A percentile compares a stretch with the other conserved stretches of the same genome.
Evolutionary conservation across 2,329 filamentous ascomycete genomes (phyloP).

Genomic region (Verticillium nubilum): DNA sequence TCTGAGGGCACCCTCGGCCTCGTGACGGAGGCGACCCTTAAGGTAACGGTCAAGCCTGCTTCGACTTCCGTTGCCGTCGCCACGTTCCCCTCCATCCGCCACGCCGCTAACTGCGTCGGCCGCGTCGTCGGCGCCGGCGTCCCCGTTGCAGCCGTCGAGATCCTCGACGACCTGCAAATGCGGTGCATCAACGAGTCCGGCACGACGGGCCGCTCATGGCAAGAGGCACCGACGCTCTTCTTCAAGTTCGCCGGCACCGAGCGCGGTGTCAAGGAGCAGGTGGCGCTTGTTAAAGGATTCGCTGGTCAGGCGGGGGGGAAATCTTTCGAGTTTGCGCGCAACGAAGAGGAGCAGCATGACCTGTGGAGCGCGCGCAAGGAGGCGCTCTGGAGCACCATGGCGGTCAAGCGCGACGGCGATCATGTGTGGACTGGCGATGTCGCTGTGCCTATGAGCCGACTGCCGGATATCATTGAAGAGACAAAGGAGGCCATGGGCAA

Average conservation of each 20-base stretch:
- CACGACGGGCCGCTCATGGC: constrained; percentile 61
- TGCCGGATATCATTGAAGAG: constrained; percentile 73
- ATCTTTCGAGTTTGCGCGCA: constrained; percentile 73
- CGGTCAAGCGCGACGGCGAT: constrained; percentile 58
- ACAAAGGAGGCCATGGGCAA: constrained; percentile 45
- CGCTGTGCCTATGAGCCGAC: constrained; percentile 69
- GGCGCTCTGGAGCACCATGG: constrained; percentile 75
- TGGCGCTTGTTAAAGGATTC: constrained; percentile 59
- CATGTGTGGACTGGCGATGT: constrained; percentile 84
- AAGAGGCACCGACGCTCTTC: constrained; percentile 70
- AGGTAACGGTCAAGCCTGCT: constrained; percentile 75
- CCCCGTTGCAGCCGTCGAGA: constrained; percentile 85
- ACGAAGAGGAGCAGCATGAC: constrained; percentile 64
- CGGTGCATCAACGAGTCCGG: constrained; percentile 60
- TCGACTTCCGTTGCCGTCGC: constrained; percentile 76
- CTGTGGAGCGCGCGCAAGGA: constrained; percentile 83
- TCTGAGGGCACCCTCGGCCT: constrained; percentile 88
- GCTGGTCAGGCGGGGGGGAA: constrained; percentile 57
- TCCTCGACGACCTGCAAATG: constrained; percentile 91
- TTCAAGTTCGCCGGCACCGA: constrained; percentile 78
- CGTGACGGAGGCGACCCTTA: constrained; percentile 85
- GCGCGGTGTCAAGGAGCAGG: constrained; percentile 70
- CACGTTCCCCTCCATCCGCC: constrained; percentile 51
- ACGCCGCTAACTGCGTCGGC: constrained; percentile 74
- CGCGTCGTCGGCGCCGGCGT: constrained; percentile 75